phyloP scores from a whole-genome alignment of 768 basidiomycete species.

The Mycena crocata region DNA sequence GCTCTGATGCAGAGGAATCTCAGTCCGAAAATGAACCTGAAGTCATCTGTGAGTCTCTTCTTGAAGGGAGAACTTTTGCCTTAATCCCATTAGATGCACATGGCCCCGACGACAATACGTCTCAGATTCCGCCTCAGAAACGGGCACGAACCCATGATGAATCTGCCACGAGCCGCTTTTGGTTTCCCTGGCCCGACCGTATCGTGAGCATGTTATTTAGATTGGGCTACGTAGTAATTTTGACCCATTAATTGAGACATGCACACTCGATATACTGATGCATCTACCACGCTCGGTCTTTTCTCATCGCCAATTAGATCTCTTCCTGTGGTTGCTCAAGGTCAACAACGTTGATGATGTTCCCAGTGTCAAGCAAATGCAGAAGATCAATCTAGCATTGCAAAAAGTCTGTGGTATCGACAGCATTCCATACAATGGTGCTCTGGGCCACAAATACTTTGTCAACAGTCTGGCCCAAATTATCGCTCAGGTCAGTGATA shows the following conservation, averaged over 20 bases:
- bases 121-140: not conserved
- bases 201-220: too few species aligned
- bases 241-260: not conserved
- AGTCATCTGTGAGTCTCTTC: not conserved
- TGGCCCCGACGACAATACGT: not conserved
- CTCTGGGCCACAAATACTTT: constrained; percentile 45
- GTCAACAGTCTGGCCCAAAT: constrained; percentile 37
- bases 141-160: not conserved
- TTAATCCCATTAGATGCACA: not conserved
- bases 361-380: not conserved
- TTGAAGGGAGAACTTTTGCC: not conserved
- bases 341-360: constrained; percentile 34
- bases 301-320: constrained; percentile 38
- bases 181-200: not conserved
- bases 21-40: not conserved
- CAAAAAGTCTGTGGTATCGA: constrained; percentile 44
- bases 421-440: constrained; percentile 43
- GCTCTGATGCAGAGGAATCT: not conserved
- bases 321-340: constrained; percentile 42
- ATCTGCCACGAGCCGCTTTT: not conserved
- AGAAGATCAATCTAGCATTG: not conserved
- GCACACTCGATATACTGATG: constrained; percentile 4
- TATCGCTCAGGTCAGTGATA: not conserved
- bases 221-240: not conserved
- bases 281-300: constrained; percentile 4